Base-by-base conservation (phyloP, 495 filamentous ascomycete species). In the Bathelium albidoporum region DNA sequence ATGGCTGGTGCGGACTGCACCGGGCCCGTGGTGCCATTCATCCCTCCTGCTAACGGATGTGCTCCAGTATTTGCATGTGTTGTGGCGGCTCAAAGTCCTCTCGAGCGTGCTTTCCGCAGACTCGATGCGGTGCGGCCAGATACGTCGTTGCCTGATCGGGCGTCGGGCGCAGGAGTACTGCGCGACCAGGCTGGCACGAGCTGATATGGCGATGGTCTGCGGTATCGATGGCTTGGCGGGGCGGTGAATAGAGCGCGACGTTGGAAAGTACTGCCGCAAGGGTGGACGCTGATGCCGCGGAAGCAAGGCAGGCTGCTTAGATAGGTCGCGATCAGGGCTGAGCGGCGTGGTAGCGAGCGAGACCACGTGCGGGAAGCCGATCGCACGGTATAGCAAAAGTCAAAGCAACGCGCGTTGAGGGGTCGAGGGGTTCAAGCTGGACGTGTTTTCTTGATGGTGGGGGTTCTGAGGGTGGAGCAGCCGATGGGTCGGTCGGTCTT, bases 1-100 rank as follows among this genome's bases (percentile, higher is more conserved):
- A 85, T 77, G 62, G 80, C 81, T 52, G 87, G 83, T 59, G 85
- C 78, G 65, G 83, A 77, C 49, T 55, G 49, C 49, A 55, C 24
- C 49, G 49, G 49, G 12, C 22, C 49, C 5, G 49, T 55, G 16
- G 49, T 55, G 49, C 49, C 49, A 29, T 55, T 55, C 49, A 55
- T 55, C 7, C 49, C 24, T 55, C 24, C 49, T 26, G 24, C 26
- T 28, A 22, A 22, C 5, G 44, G 20, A 22, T n/a, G 44, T 16
- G 5, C 29, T 2, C 24, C 29, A 28, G 29, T 55, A 16, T n/a
- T 55, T 55, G 24, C 49, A 55, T 55, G 49, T 55, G 49, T 55
- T 55, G 49, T 55, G 49, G n/a, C n/a, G n/a, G 24, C 20, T 49
- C 49, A 1, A 11, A 16, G 49, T 24, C 9, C 4, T 24, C 49